Conservation (phyloP, 202 grass and related monocot species). For the Digitaria exilis region DNA sequence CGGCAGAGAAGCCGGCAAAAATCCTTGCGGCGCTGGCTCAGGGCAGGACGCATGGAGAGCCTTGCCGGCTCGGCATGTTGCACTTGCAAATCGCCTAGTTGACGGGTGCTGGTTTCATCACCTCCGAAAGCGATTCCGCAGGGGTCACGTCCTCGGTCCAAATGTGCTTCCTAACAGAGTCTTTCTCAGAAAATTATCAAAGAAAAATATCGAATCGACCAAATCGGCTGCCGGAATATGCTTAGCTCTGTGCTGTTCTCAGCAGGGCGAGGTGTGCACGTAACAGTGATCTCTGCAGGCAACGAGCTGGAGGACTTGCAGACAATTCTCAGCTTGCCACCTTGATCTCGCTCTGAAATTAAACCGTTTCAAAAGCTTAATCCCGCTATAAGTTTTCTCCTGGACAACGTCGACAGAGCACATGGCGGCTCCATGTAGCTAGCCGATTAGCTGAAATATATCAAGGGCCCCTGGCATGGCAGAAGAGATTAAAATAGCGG, state of each 20-base stretch:
- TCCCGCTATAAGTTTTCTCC: not conserved
- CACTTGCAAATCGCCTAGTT: not conserved
- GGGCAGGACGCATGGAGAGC: not conserved
- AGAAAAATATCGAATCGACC: too few relatives aligned
- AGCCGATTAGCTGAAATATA: not conserved
- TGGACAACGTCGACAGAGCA: constrained; percentile 28
- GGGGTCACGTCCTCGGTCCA: not conserved
- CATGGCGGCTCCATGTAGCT: constrained; percentile 5
- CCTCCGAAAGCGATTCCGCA: not conserved
- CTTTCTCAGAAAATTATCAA: not conserved
- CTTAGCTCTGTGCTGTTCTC: not conserved
- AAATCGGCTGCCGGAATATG: not conserved
- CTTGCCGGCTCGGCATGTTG: constrained; percentile 5
- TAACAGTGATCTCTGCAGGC: constrained; percentile 25
- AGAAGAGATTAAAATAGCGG: not conserved
- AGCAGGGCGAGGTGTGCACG: not conserved
- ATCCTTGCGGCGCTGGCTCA: not conserved
- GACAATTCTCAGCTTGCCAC: not conserved
- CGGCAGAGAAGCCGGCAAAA: not conserved
- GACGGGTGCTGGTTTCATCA: not conserved
- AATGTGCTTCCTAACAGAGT: not conserved
- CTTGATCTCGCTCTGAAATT: not conserved
- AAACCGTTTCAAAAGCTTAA: not conserved
- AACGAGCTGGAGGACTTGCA: not conserved
- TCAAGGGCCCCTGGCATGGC: not conserved